These are phyloP conservation scores for Sequoiadendron giganteum DNA, from an alignment of 75 land plant genomes.

Conservation along the genomic window DNA sequence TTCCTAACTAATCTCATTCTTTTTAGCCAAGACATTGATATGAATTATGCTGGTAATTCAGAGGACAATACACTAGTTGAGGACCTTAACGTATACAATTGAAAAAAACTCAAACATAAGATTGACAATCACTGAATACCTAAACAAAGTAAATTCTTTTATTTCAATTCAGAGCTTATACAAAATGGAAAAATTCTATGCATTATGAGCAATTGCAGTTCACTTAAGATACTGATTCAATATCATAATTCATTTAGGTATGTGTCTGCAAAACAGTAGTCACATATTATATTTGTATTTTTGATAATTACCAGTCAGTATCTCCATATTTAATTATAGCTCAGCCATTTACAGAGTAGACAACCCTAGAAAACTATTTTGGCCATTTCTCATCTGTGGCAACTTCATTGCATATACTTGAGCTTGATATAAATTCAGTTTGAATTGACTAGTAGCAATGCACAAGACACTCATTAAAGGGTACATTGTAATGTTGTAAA, in stretches of 20 bases:
- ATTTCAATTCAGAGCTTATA: too few relatives aligned
- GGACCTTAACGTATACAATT: too few relatives aligned
- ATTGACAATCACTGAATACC: too few relatives aligned
- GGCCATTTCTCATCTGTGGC: not conserved
- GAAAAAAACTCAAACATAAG: too few relatives aligned
- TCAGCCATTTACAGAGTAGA: not conserved
- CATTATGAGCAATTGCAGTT: not conserved
- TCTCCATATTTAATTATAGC: not conserved
- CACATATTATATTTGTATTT: not conserved
- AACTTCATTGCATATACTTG: not conserved
- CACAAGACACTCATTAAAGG: not conserved
- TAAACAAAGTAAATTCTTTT: too few relatives aligned
- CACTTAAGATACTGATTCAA: not conserved
- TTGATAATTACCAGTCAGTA: not conserved
- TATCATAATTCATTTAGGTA: not conserved
- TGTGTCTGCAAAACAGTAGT: not conserved
- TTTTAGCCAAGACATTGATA: not conserved
- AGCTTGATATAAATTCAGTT: not conserved
- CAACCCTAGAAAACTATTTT: not conserved
- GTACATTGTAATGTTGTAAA: not conserved
- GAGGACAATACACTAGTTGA: too few relatives aligned
- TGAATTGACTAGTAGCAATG: not conserved
- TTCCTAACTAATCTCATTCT: not conserved
- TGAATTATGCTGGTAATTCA: too few relatives aligned
- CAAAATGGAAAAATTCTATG: not conserved